Base-by-base conservation (phyloP, 2,329 filamentous ascomycete genomes). In the Monilinia vaccinii-corymbosi region DNA sequence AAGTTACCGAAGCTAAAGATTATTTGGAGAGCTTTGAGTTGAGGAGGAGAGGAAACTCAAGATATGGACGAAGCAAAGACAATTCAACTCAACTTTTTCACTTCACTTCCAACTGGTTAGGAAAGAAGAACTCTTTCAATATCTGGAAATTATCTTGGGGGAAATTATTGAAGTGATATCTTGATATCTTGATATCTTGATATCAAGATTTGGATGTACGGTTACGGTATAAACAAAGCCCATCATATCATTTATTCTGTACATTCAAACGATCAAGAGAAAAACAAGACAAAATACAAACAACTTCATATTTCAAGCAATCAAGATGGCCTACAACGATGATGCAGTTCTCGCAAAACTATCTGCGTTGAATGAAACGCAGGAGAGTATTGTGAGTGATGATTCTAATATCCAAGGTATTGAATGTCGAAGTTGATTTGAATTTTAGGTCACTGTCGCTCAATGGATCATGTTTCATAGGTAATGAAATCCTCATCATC, bases 391-490 rank as follows among this genome's bases (percentile, higher is more conserved):
- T 71, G 84, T 71, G 60, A 64, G 70, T 68, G 34, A 44, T 31
- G 40, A 14, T 25, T 38, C 18, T 31, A 44, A 34, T 13, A 46
- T 16, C 31, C 9, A 16, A 21, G 40, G 40, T 40, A 38, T 16
- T 55, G 40, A 36, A 47, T 61, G 57, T 52, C 44, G 36, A 23
- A 28, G n/a, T 40, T 61, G 40, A 62, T 36, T 42, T 60, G 31
- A 59, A 23, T 57, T 38, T 3, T 50, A 71, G 70, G 85, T 96
- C 63, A 93, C 90, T 40, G 92, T 96, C 64, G 91, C 94, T 61
- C 93, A 97, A 85, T 99, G 95, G 95, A 94, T 99, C 63, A 95
- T 99, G 88, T 99, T 99, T 73, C 93, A 99, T 76, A 88, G 91
- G 91, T 96, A 85, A 64, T 73, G 65, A 53, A 60, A 61, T 52